These are phyloP conservation scores for Benincasa hispida DNA, from an alignment of 306 rosid genomes.

Conservation along the genomic window DNA sequence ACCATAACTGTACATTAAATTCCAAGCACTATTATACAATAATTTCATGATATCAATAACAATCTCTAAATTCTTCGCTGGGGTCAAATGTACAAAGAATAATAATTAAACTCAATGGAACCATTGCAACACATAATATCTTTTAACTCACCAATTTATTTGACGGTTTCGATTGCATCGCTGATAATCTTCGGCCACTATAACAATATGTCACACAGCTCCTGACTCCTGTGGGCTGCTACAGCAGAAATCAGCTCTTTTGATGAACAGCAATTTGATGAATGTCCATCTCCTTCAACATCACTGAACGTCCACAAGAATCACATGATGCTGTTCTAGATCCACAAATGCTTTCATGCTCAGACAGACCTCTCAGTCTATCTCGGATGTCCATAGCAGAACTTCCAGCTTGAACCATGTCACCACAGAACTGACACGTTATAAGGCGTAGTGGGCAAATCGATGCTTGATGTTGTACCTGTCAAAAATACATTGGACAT, in stretches of 20 bases:
- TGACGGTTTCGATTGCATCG: neutral
- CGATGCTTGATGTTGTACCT: slow-evolving; percentile 78
- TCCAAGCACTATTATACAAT: neutral
- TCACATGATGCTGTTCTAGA: slow-evolving; percentile 92
- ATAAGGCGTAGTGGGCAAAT: slow-evolving; percentile 69
- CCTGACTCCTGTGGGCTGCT: neutral
- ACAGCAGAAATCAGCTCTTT: slow-evolving; percentile 29
- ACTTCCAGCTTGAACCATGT: slow-evolving; percentile 94
- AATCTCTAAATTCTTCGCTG: neutral
- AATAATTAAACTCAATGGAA: neutral
- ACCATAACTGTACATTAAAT: neutral
- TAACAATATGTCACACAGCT: too few relatives aligned
- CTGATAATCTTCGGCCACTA: neutral
- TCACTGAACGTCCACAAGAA: slow-evolving; percentile 93
- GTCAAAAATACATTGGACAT: slow-evolving; percentile 11
- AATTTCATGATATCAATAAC: neutral
- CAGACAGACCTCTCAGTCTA: slow-evolving; percentile 66
- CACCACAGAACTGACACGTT: slow-evolving; percentile 83
- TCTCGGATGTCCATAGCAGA: slow-evolving; percentile 67
- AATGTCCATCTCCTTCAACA: slow-evolving; percentile 98
- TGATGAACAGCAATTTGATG: slow-evolving; percentile 93
- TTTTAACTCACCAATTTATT: neutral
- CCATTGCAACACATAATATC: neutral
- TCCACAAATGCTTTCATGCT: slow-evolving; percentile 94
- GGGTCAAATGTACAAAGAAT: neutral